These are phyloP conservation scores for Termitomyces sp. DNA, from an alignment of 768 basidiomycete genomes.

Conservation along the genomic window DNA sequence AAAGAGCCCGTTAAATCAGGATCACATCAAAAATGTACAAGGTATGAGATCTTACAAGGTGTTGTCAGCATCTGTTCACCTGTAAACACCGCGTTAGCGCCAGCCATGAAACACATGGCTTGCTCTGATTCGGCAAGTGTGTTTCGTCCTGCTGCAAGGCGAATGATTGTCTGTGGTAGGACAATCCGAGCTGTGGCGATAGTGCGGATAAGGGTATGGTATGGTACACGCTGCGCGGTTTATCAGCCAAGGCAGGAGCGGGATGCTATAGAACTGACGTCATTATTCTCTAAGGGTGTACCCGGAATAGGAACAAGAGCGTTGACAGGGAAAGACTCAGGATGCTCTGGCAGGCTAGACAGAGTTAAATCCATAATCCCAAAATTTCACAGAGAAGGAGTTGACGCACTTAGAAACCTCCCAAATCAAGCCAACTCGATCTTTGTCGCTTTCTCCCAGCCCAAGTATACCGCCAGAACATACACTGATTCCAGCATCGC, in stretches of 20 bases:
- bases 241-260: not conserved
- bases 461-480: constrained; percentile 97
- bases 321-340: constrained; percentile 99
- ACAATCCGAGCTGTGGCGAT: constrained; percentile 94
- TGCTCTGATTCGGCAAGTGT: constrained; percentile 88
- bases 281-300: constrained; percentile 89
- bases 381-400: not conserved
- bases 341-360: constrained; percentile 86
- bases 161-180: constrained; percentile 89
- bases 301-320: constrained; percentile 95
- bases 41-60: constrained; percentile 61
- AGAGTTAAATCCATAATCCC: constrained; percentile 11
- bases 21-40: constrained; percentile 6
- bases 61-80: constrained; percentile 98
- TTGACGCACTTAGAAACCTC: constrained; percentile 81
- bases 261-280: constrained; percentile 41
- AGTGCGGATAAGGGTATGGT: constrained; percentile 85
- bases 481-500: constrained; percentile 94
- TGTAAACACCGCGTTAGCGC: constrained; percentile 98
- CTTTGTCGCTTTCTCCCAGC: constrained; percentile 85
- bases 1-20: constrained; percentile 8
- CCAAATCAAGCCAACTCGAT: constrained; percentile 91
- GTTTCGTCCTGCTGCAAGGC: constrained; percentile 91
- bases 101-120: constrained; percentile 98
- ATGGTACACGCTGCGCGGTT: constrained; percentile 61